Percentiles rank a stretch among this genome's conserved stretches.
phyloP scores from a whole-genome alignment of 768 basidiomycete genomes.

The Dacryopinax primogenitus region DNA sequence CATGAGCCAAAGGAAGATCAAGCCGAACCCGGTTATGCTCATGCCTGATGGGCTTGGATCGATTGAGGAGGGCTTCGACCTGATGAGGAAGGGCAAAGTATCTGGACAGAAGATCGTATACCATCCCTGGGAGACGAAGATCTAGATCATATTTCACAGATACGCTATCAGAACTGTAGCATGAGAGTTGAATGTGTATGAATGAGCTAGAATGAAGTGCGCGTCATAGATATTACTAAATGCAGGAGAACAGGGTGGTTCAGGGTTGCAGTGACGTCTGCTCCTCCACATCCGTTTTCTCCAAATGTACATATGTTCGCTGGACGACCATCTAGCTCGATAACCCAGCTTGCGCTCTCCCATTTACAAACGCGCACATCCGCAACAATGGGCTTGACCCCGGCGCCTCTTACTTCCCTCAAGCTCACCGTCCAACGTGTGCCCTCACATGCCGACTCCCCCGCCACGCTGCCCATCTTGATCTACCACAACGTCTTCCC shows the following conservation, averaged over 20 bases:
- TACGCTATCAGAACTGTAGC: neutral
- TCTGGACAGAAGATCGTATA: neutral
- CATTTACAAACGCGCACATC: neutral
- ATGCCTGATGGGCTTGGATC: neutral
- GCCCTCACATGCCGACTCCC: neutral
- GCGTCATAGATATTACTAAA: too few species aligned
- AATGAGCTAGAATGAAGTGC: too few species aligned
- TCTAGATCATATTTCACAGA: neutral
- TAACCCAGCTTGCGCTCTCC: neutral
- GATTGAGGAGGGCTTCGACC: neutral
- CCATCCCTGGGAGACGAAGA: constrained; percentile 5
- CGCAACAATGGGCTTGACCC: neutral
- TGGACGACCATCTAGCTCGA: neutral
- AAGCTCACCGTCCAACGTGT: constrained; percentile 2
- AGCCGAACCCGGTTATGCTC: neutral
- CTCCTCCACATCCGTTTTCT: neutral
- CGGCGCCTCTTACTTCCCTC: neutral
- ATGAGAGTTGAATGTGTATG: neutral
- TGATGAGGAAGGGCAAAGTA: neutral
- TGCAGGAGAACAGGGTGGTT: too few species aligned
- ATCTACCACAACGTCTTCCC: constrained; percentile 30
- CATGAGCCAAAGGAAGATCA: neutral
- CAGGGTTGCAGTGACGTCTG: constrained; percentile 3
- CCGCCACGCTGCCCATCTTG: constrained; percentile 24
- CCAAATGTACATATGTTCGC: constrained; percentile 3